Base-by-base conservation (phyloP, 768 basidiomycete species). In the Tulasnella sp. region DNA sequence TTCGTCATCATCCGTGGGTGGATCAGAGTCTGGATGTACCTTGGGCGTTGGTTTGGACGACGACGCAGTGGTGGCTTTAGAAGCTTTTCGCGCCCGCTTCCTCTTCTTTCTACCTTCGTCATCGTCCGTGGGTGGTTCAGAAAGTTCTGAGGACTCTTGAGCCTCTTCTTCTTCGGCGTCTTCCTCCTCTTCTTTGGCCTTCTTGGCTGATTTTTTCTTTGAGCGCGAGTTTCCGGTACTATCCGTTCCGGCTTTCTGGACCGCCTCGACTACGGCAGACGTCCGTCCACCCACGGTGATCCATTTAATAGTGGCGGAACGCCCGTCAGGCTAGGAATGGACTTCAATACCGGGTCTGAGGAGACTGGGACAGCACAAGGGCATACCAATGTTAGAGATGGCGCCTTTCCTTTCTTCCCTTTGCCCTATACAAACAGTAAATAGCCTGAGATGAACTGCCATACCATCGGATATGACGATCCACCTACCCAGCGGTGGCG, bases 261-360 rank as follows among this genome's bases (percentile, higher is more conserved):
- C 86, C 85, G 94, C 90, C 18, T 84, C 83, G 11, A 94, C 91
- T 82, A 89, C 92, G 20, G 94, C 94, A 3, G 93, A 93, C 11
- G 94, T 94, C 22, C 93, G 88, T 3, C 94, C 93, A 24, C 93
- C 93, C 11, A 95, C 92, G 6, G 91, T 93, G 78, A 93, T 84
- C 89, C 92, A 95, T 83, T 89, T 90, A 79, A 95, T 90, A 11
- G 92, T 93, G 0, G 92, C 94, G n/a, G 88, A 89, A 79, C 88
- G 86, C 7, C 93, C 94, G 78, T 90, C 89, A 0, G 92, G 91
- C 93, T 94, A 78, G 24, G 76, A 28, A 54, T 69, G 54, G 24
- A 69, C 8, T 18, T 72, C 9, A 77, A 41, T 81, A 12, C 40
- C 48, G 14, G 77, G 80, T 1, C 48, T 3, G 48, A 64, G 12